Conservation (phyloP, 2,329 filamentous ascomycete species). For the Talaromyces islandicus region DNA sequence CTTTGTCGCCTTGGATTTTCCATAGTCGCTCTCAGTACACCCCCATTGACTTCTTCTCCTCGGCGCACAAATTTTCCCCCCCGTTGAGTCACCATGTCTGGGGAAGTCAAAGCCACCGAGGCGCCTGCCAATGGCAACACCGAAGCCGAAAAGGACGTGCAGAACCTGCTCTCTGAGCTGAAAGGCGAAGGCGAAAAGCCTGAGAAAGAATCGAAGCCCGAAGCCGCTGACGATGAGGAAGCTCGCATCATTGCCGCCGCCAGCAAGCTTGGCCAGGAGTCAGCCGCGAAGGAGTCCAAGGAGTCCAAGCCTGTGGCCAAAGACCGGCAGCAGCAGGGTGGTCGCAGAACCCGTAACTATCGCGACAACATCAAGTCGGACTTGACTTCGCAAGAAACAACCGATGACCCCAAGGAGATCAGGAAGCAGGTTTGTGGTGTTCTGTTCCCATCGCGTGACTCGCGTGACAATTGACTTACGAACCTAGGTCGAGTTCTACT, state of each 20-base stretch:
- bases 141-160: constrained; percentile 41
- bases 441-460: not conserved
- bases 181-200: constrained; percentile 30
- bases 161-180: constrained; percentile 40
- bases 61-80: constrained; percentile 3
- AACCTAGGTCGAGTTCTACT: constrained; percentile 85
- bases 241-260: constrained; percentile 33
- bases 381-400: constrained; percentile 60
- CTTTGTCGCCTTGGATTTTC: not conserved
- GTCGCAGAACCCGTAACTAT: constrained; percentile 14
- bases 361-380: constrained; percentile 65
- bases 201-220: not conserved
- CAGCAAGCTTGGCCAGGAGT: constrained; percentile 31
- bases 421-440: constrained; percentile 68
- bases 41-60: not conserved
- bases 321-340: constrained; percentile 4
- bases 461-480: not conserved
- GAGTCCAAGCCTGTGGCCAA: constrained; percentile 23
- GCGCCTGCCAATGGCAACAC: constrained; percentile 27
- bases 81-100: constrained; percentile 24
- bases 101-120: constrained; percentile 29
- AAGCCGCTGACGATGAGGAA: constrained; percentile 18
- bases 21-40: not conserved
- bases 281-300: constrained; percentile 30
- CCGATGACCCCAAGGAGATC: constrained; percentile 72